Evolutionary conservation across 306 rosid genomes (phyloP).

Genomic region (Pterocarpus macrocarpus): DNA sequence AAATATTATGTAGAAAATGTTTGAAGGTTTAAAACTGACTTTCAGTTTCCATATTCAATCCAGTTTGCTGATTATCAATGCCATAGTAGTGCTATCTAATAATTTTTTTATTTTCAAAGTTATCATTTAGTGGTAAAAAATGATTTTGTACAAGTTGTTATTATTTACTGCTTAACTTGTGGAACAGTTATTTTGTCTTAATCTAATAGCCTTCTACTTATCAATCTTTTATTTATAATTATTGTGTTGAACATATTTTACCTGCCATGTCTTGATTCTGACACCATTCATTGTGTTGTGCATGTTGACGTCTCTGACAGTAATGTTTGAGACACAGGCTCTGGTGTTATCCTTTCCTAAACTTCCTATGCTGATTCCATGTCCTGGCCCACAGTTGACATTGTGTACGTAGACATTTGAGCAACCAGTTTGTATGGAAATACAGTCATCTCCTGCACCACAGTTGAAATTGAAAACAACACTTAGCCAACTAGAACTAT

Average conservation of each 20-base stretch:
- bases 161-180: slow-evolving; percentile 5
- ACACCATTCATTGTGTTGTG: slow-evolving; percentile 95
- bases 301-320: slow-evolving; percentile 80
- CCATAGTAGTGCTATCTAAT: neutral
- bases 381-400: slow-evolving; percentile 96
- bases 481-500: slow-evolving; percentile 32
- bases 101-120: neutral
- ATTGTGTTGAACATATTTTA: slow-evolving; percentile 44
- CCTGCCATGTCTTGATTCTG: slow-evolving; percentile 99
- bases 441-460: slow-evolving; percentile 87
- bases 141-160: neutral
- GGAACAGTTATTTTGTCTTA: slow-evolving; percentile 10
- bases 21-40: neutral
- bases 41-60: slow-evolving; percentile 1
- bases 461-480: slow-evolving; percentile 32
- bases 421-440: slow-evolving; percentile 97
- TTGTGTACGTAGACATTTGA: slow-evolving; percentile 84
- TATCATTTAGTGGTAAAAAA: slow-evolving; percentile 6
- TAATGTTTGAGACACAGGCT: slow-evolving; percentile 97
- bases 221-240: neutral
- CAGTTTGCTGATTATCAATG: slow-evolving; percentile 51
- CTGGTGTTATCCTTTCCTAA: slow-evolving; percentile 86
- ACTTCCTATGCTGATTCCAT: slow-evolving; percentile 98
- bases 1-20: slow-evolving; percentile 1
- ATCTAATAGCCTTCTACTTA: neutral